Evolutionary conservation across 768 basidiomycete species (phyloP).

Genomic region (Russula foetens): DNA sequence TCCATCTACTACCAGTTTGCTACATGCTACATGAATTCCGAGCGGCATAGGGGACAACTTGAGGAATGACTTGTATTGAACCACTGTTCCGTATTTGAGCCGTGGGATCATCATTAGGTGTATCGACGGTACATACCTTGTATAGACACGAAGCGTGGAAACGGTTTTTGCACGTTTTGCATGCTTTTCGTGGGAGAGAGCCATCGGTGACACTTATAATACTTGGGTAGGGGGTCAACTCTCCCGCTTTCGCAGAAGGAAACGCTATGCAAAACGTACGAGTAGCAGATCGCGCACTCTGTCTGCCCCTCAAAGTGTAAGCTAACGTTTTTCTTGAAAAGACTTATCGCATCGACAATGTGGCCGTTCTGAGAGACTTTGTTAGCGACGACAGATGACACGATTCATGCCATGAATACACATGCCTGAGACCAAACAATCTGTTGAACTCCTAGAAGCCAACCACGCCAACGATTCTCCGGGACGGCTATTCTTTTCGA

Average conservation of each 20-base stretch:
- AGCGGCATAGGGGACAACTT: slow-evolving; percentile 85
- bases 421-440: slow-evolving; percentile 79
- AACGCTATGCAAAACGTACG: slow-evolving; percentile 39
- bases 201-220: slow-evolving; percentile 90
- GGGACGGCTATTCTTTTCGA: slow-evolving; percentile 78
- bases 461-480: slow-evolving; percentile 86
- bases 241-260: neutral
- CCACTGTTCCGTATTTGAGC: slow-evolving; percentile 46
- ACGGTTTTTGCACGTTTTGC: slow-evolving; percentile 89
- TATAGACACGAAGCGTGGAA: slow-evolving; percentile 91
- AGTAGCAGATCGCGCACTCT: slow-evolving; percentile 95
- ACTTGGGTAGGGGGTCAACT: slow-evolving; percentile 31
- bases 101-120: neutral
- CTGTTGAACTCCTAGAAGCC: slow-evolving; percentile 90
- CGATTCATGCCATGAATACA: slow-evolving; percentile 7
- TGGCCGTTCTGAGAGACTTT: slow-evolving; percentile 61
- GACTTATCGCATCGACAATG: slow-evolving; percentile 75
- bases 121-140: slow-evolving; percentile 44
- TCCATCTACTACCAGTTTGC: neutral
- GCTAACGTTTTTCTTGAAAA: slow-evolving; percentile 92
- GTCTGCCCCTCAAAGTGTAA: slow-evolving; percentile 93
- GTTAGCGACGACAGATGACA: neutral
- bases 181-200: slow-evolving; percentile 80
- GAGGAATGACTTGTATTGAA: slow-evolving; percentile 85
- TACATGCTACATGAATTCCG: slow-evolving; percentile 60